Percentiles rank a stretch among this genome's conserved stretches.
phyloP scores from a whole-genome alignment of 352 stramenopile genomes.

The Peronospora belbahrii region DNA sequence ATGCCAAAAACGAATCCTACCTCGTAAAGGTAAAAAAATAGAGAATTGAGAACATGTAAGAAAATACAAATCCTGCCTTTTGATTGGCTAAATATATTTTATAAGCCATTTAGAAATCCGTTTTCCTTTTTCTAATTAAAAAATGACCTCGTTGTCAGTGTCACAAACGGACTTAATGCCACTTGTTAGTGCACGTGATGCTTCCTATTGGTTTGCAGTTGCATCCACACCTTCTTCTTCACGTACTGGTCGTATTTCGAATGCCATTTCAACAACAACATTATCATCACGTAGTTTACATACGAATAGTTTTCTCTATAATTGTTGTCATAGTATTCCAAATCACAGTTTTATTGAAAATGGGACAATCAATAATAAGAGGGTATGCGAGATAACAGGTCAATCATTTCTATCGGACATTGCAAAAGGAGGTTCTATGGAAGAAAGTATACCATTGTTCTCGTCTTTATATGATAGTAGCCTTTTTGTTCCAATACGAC shows the following conservation, averaged over 20 bases:
- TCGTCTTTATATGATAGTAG: slow-evolving; percentile 20
- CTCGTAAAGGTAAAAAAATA: too few relatives aligned
- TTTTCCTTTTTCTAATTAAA: too few relatives aligned
- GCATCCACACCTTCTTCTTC: slow-evolving; percentile 34
- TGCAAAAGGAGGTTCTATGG: neutral
- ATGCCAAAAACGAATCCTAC: too few relatives aligned
- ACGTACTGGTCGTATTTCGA: too few relatives aligned
- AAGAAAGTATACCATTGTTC: neutral
- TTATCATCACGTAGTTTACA: slow-evolving; percentile 25
- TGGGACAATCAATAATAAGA: slow-evolving; percentile 4
- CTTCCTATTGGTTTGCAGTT: slow-evolving; percentile 54
- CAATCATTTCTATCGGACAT: neutral
- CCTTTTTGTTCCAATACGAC: slow-evolving; percentile 14
- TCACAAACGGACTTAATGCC: slow-evolving; percentile 25
- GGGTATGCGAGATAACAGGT: slow-evolving; percentile 5
- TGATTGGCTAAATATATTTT: too few relatives aligned
- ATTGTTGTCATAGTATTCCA: slow-evolving; percentile 6
- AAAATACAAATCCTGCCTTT: too few relatives aligned
- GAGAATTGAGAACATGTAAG: too few relatives aligned
- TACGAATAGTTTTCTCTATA: slow-evolving; percentile 23
- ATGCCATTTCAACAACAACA: neutral
- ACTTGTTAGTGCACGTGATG: slow-evolving; percentile 51
- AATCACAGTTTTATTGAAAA: slow-evolving; percentile 14
- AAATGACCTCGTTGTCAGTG: slow-evolving; percentile 8
- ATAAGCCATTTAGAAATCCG: too few relatives aligned